Base-by-base conservation (phyloP, 2,329 filamentous ascomycete genomes). In the Parascedosporium putredinis region DNA sequence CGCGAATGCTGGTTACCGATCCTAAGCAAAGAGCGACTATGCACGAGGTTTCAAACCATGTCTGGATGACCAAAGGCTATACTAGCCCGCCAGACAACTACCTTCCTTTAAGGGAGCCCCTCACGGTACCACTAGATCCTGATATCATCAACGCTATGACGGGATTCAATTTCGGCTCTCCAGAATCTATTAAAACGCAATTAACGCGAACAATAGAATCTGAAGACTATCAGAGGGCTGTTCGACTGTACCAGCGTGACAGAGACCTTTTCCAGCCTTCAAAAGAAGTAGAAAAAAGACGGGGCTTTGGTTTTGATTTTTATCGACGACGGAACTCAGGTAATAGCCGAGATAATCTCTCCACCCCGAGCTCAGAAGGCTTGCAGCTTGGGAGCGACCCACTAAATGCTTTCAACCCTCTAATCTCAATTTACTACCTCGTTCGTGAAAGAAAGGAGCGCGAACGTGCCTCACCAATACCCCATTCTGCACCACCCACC, bases 1-100 rank as follows among this genome's bases (percentile, higher is more conserved):
- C 89, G 1, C 80, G 89, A 49, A 97, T 97, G 93, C 77, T 98
- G 44, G 90, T 95, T 18, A 97, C 93, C 4, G 91, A 97, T 58
- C 91, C 93, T 23, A 83, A 80, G 60, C 83, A 91, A 60, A 82
- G 93, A 55, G 88, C 91, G 40, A 90, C 81, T 36, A 81, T 98
- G 67, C 75, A 83, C 50, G 93, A 98, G 65, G 94, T 98, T 57
- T 86, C 97, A 82, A 86, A 74, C 59, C 93, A 98, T 62, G 87
- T 89, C 1, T 98, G 93, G 93, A 89, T 97, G 77, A 83, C 79
- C 46, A 97, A 97, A 65, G 90, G 91, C 7, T 97, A 89, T 64
- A 85, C 76, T 59, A 81, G 79, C 2, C 82, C 89, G 7, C 90
- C 90, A 0, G 93, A 97, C 54, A 98, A 96, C 60, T 88, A 86